phyloP scores from a whole-genome alignment of 2,329 filamentous ascomycete genomes.

The Fusarium nelsonii region DNA sequence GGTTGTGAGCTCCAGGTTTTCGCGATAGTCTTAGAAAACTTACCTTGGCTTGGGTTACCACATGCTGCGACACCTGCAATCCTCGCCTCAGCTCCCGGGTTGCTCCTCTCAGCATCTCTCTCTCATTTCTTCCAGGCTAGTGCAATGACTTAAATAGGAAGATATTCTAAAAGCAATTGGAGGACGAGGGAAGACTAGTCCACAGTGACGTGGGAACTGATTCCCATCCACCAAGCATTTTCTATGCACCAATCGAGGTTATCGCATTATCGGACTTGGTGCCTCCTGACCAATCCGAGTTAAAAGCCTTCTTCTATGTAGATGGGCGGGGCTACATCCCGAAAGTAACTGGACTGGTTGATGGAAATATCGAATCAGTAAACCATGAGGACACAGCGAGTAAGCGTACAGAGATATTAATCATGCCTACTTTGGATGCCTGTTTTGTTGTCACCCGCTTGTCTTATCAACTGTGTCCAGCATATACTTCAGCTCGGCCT shows the following conservation, averaged over 20 bases:
- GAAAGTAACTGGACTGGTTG: no score
- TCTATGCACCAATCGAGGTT: conserved; percentile 47
- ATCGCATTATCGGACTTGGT: conserved; percentile 25
- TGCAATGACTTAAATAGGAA: not conserved
- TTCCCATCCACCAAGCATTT: conserved; percentile 20
- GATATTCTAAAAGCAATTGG: not conserved
- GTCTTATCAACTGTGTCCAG: no score
- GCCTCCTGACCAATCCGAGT: conserved; percentile 14
- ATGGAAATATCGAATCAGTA: no score
- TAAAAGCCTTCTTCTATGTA: no score
- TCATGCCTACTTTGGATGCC: no score
- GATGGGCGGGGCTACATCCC: no score
- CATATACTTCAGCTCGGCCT: no score
- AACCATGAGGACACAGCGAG: no score
- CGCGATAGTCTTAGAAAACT: conserved; percentile 5
- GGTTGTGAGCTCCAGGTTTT: conserved; percentile 22
- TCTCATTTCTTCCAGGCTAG: conserved; percentile 49
- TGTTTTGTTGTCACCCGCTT: no score
- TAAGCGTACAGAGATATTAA: no score
- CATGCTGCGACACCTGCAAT: conserved; percentile 46
- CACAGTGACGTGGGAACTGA: not conserved
- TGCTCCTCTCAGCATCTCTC: conserved; percentile 54
- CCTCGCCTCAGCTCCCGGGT: conserved; percentile 50
- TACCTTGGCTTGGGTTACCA: conserved; percentile 43
- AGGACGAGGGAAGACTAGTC: not conserved